These are phyloP conservation scores for Backusella westeae DNA, from an alignment of 192 early-diverging fungal species.

Conservation along the genomic window DNA sequence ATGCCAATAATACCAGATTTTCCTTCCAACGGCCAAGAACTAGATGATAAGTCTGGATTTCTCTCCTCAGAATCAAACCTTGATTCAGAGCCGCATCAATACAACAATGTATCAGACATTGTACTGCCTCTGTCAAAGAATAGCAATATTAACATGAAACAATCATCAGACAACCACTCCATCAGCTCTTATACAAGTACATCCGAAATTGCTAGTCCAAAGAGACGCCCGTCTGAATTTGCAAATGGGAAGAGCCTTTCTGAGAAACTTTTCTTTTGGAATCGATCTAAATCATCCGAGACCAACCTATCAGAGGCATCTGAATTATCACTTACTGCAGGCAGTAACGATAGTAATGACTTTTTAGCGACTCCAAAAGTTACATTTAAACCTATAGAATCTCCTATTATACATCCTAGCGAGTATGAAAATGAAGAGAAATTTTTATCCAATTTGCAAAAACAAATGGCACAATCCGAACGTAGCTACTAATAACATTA, in stretches of 20 bases:
- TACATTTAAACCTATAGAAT: neutral
- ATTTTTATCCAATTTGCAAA: conserved; percentile 4
- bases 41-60: neutral
- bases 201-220: neutral
- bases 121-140: neutral
- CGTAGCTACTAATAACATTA: neutral
- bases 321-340: neutral
- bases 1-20: neutral
- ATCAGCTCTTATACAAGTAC: neutral
- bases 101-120: neutral
- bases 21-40: neutral
- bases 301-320: neutral
- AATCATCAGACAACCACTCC: neutral
- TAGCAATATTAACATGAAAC: neutral
- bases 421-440: conserved; percentile 24
- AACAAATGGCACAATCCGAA: neutral
- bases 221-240: conserved; percentile 1
- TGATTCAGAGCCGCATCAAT: neutral
- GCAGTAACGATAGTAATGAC: neutral
- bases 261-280: conserved; percentile 2
- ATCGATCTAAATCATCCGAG: neutral
- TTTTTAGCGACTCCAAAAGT: neutral
- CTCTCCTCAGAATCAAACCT: neutral
- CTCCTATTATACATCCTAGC: conserved; percentile 25
- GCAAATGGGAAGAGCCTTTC: neutral